Base-by-base conservation (phyloP, 257 asterid genomes). In the Avicennia marina region DNA sequence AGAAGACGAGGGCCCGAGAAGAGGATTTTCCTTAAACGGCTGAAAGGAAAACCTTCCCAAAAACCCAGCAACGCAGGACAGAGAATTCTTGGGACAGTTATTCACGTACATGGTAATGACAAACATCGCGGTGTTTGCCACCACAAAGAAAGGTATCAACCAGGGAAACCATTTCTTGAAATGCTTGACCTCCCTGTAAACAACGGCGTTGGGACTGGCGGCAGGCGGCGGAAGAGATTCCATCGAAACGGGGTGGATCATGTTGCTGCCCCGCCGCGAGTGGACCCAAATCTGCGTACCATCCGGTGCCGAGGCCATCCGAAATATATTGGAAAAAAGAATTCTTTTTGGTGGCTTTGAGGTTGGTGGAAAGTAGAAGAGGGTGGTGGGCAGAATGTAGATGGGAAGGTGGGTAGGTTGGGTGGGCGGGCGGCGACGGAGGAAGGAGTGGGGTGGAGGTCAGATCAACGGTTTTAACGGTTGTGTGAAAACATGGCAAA, bases 1-100 rank as follows among this genome's bases (percentile, higher is more conserved):
- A 1, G 79, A 36, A 56, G 97, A 82, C 53, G 97, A 90, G 67
- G 97, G 96, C 7, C 97, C 97, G 32, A 90, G 95, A 47, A 89
- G 93, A 50, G 90, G 95, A 60, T 86, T 86, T 50, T 89, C 97
- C 59, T 76, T 82, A 46, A 89, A 76, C 1, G 97, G 96, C 83
- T 90, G 96, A 78, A 90, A 90, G 0, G 97, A 87, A 25, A 90
- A 71, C 68, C 97, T 73, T 7, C 97, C 96, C 59, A 90, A 27
- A 40, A 80, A 80, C 2, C 75, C 66, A 60, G 83, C 90, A 19
- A 70, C 43, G 47, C 96, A 90, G 48, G 87, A 75, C 52, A 73
- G 59, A 0, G 94, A 82, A 56, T 84, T 84, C 58, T 84, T 63
- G 40, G 90, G 88, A 46, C 97, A 90, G 57, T 90, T 68, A 60